These are phyloP conservation scores for Elongisporangium undulatum DNA, from an alignment of 352 stramenopile genomes.

Conservation along the genomic window DNA sequence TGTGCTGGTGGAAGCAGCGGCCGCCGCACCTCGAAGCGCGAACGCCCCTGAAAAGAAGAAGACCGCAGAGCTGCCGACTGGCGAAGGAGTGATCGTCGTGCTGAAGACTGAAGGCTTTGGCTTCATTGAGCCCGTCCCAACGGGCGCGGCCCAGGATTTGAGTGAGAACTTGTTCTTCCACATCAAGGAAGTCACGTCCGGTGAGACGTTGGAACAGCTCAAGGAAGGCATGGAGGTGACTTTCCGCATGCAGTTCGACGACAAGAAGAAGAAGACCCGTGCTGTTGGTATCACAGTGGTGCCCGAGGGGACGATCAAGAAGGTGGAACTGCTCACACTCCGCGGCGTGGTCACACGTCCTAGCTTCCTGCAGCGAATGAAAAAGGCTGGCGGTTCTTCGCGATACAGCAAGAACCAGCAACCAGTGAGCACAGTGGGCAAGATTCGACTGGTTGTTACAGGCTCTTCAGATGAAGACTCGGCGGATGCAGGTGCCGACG, in stretches of 20 bases:
- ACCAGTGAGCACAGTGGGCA: constrained; percentile 39
- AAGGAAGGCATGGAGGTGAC: constrained; percentile 72
- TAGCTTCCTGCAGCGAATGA: constrained; percentile 54
- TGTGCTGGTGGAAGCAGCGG: constrained; percentile 29
- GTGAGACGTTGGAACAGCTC: constrained; percentile 45
- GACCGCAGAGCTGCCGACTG: constrained; percentile 10
- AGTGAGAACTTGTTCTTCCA: constrained; percentile 80
- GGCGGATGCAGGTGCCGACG: constrained; percentile 3
- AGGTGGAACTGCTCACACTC: constrained; percentile 22
- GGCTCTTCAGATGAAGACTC: constrained; percentile 3
- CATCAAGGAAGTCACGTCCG: constrained; percentile 61
- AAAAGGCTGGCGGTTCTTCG: constrained; percentile 11
- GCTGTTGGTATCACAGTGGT: constrained; percentile 44
- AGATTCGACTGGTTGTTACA: constrained; percentile 33
- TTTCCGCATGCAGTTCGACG: constrained; percentile 48
- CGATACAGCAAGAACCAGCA: constrained; percentile 44
- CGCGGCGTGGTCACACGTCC: constrained; percentile 54
- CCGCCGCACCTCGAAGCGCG: constrained; percentile 7
- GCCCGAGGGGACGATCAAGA: constrained; percentile 57
- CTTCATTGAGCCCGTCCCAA: constrained; percentile 62
- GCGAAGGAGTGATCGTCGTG: constrained; percentile 58
- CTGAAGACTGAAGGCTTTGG: constrained; percentile 72
- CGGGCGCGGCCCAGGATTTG: constrained; percentile 13
- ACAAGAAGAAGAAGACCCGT: constrained; percentile 75
- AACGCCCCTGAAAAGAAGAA: constrained; percentile 16